These are phyloP conservation scores for Stagonosporopsis tanaceti DNA, from an alignment of 2,329 filamentous ascomycete species.

Conservation along the genomic window DNA sequence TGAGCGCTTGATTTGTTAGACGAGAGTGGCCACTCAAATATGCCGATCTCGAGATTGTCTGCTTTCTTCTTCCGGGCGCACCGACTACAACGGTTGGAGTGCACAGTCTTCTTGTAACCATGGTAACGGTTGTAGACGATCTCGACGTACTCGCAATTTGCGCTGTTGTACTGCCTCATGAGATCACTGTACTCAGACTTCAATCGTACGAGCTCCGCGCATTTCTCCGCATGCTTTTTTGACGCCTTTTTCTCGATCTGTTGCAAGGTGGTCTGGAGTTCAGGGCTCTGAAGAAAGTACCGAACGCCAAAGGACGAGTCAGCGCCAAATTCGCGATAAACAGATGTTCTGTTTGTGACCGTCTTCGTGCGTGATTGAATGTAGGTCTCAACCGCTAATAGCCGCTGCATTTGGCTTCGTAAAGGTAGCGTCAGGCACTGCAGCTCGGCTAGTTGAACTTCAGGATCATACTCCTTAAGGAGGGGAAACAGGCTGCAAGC, in stretches of 20 bases:
- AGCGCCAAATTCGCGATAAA: constrained; percentile 52
- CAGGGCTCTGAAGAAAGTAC: constrained; percentile 57
- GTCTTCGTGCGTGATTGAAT: constrained; percentile 44
- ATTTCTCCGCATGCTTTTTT: constrained; percentile 26
- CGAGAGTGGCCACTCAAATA: constrained; percentile 67
- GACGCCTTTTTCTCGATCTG: constrained; percentile 54
- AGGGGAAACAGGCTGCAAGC: constrained; percentile 52
- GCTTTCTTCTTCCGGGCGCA: constrained; percentile 50
- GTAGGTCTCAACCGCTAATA: constrained; percentile 59
- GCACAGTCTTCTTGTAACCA: constrained; percentile 14
- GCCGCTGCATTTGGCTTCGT: constrained; percentile 55
- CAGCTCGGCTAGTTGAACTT: constrained; percentile 53
- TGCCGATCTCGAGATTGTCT: constrained; percentile 51
- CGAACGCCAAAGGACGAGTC: constrained; percentile 55
- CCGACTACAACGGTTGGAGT: constrained; percentile 23
- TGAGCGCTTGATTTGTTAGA: constrained; percentile 35
- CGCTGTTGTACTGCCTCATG: constrained; percentile 19
- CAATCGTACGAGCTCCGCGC: constrained; percentile 26
- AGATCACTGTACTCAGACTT: constrained; percentile 24
- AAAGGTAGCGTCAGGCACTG: constrained; percentile 57
- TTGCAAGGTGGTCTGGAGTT: constrained; percentile 49
- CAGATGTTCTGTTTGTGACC: constrained; percentile 26
- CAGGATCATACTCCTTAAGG: constrained; percentile 58
- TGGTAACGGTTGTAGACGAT: constrained; percentile 6
- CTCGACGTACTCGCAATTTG: constrained; percentile 22